Conservation (phyloP, 225 moss, liverwort and hornwort genomes). For the Pseudisothecium myosuroides region DNA sequence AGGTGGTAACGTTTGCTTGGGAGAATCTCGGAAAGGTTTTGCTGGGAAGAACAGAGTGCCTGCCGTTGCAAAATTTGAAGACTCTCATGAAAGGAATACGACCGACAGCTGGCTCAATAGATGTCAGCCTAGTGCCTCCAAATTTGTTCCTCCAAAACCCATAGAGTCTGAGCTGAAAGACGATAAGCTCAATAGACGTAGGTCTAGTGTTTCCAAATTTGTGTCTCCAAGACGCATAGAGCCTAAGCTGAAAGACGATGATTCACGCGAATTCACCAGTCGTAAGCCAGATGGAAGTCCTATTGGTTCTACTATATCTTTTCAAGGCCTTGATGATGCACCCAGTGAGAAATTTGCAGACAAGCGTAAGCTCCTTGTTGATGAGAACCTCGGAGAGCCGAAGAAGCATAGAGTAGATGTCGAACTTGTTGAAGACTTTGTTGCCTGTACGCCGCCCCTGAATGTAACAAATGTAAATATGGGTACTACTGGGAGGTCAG, state of each 20-base stretch:
- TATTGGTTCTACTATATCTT: background rate
- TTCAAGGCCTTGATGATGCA: background rate
- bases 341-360: background rate
- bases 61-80: background rate
- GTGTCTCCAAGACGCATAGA: conserved; percentile 7
- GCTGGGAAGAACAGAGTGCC: conserved; percentile 6
- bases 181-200: background rate
- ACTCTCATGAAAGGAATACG: background rate
- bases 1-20: conserved; percentile 4
- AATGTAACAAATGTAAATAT: conserved; percentile 8
- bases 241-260: background rate
- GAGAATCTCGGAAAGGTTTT: background rate
- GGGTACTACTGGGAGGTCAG: background rate
- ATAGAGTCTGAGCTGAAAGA: background rate
- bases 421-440: conserved; percentile 24
- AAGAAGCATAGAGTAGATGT: conserved; percentile 27
- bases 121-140: conserved; percentile 17
- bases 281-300: background rate
- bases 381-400: background rate
- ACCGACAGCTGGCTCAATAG: conserved; percentile 33
- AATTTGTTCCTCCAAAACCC: conserved; percentile 14
- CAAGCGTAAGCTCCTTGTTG: conserved; percentile 11
- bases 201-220: conserved; percentile 5
- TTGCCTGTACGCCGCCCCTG: conserved; percentile 26
- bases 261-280: background rate